Evolutionary conservation across 768 basidiomycete species (phyloP), one percentile per base, ranked within the genome.

Genomic region (Symmetrospora coprosmae): DNA sequence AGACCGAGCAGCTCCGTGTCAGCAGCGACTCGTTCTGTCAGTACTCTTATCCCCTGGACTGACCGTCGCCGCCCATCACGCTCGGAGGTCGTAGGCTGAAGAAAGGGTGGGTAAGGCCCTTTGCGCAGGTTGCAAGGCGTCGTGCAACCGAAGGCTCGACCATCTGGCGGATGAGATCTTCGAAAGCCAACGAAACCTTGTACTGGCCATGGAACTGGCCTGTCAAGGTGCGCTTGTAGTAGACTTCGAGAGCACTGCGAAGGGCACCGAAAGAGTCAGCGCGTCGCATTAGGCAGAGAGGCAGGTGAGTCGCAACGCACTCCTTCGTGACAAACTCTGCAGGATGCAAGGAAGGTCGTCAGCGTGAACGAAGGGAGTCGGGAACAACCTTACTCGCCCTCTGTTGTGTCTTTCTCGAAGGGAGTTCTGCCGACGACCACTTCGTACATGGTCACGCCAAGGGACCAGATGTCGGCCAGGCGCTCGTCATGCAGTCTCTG

Each of bases 401-500:
- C 62, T 17, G 7, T 51, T 16, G 34, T 27, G 33, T 60, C 65
- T 23, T 35, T 40, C 59, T 75, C 74, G 68, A 97, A 97, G 1
- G 91, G 90, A 1, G 92, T 97, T 9, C 92, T 79, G 0, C 91
- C 91, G 23, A 83, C 76, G 31, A 96, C 79, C 63, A 99, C 86
- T 72, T 99, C 92, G 71, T 94, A 99, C 71, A 96, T 86, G 0
- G 91, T 87, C 45, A 76, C 74, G 4, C 74, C 75, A 1, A 76
- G 62, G 1, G 73, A 71, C 73, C 74, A 76, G 21, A 75, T 70
- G 53, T 76, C 92, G 0, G 86, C 84, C 73, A 89, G 86, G 43
- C 92, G 83, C 46, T 92, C 96, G 70, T 99, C 92, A 67, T 99
- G 92, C 6, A 81, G 81, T 43, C 84, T 76, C 7, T 90, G 89